Evolutionary conservation across 768 basidiomycete genomes (phyloP).

Genomic region (Amanita brunnescens): DNA sequence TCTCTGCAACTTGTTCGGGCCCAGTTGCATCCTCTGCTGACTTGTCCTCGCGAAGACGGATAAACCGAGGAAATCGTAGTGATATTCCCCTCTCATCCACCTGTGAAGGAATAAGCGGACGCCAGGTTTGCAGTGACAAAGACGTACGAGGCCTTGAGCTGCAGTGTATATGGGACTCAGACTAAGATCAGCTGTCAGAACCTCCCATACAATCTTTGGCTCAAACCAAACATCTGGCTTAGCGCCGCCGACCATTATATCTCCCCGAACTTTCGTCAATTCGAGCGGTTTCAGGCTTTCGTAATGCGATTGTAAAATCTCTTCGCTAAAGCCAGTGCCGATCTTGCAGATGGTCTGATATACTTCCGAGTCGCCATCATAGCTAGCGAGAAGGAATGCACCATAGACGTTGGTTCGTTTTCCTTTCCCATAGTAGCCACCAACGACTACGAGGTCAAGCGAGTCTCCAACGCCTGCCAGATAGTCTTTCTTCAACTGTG

Average conservation of each 20-base stretch:
- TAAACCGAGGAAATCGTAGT: constrained; percentile 91
- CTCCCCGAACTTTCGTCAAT: constrained; percentile 58
- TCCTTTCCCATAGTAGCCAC: constrained; percentile 95
- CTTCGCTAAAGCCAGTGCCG: constrained; percentile 96
- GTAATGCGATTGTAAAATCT: constrained; percentile 72
- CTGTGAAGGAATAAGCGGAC: constrained; percentile 25
- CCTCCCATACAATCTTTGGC: constrained; percentile 96
- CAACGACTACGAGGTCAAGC: constrained; percentile 94
- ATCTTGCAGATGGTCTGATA: constrained; percentile 99
- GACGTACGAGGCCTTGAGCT: constrained; percentile 76
- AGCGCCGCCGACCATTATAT: constrained; percentile 84
- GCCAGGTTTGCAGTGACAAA: not conserved
- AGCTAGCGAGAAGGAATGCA: constrained; percentile 95
- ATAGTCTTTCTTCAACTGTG: constrained; percentile 96
- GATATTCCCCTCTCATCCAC: constrained; percentile 90
- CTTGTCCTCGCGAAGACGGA: constrained; percentile 91
- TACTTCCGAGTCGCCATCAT: constrained; percentile 88
- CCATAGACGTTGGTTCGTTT: constrained; percentile 98
- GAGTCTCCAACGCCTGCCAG: constrained; percentile 95
- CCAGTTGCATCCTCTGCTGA: constrained; percentile 85
- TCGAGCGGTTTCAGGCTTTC: constrained; percentile 77
- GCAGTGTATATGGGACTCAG: constrained; percentile 96
- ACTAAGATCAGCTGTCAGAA: constrained; percentile 93
- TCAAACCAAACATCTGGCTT: constrained; percentile 99
- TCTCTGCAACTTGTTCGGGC: constrained; percentile 91